Base-by-base conservation (phyloP, 208 protist species). In the Herpetomonas tarakana region DNA sequence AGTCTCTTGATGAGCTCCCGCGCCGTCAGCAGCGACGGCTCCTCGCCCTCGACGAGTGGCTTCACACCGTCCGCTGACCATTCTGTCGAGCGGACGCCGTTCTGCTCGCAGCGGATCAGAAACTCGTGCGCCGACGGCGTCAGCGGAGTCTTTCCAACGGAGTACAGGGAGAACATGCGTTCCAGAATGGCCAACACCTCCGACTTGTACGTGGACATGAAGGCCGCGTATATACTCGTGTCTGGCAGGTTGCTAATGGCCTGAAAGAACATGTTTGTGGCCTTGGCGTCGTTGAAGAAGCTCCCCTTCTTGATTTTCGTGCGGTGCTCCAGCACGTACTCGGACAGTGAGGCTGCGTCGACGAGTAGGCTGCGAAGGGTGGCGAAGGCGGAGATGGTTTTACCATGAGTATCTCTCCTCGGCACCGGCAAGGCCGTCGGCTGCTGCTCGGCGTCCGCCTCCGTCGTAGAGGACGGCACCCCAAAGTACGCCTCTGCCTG, bases 91-190 rank as follows among this genome's bases (percentile, higher is more conserved):
- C 71, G 70, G 39, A 95, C 83, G 18, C 85, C 83, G 14, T 78
- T 53, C 53, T 88, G 73, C 54, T 95, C 85, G 54, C 85, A 92
- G 47, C 85, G 88, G 46, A 95, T 88, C 19, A 91, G 47, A 60
- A 91, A 95, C 59, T 95, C 85, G 58, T 92, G 88, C 16, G 72
- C 78, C 3, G 74, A 44, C 0, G 85, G 82, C 9, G 46, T 59
- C 54, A 88, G 73, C 0, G 69, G 31, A 3, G 54, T 51, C 24
- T 74, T 75, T n/a, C 67, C 65, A 25, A 76, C 46, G 11, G 78
- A 75, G 58, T 78, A 87, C 25, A 89, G 25, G 21, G 81, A 65
- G 58, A 82, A 80, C 60, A 94, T 68, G 19, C 73, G 67, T 58
- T 91, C 82, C 1, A 95, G 71, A 3, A 81, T 47, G 1, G 75